phyloP scores from a whole-genome alignment of 108 stramenopile species.

The Skeletonema grethae region DNA sequence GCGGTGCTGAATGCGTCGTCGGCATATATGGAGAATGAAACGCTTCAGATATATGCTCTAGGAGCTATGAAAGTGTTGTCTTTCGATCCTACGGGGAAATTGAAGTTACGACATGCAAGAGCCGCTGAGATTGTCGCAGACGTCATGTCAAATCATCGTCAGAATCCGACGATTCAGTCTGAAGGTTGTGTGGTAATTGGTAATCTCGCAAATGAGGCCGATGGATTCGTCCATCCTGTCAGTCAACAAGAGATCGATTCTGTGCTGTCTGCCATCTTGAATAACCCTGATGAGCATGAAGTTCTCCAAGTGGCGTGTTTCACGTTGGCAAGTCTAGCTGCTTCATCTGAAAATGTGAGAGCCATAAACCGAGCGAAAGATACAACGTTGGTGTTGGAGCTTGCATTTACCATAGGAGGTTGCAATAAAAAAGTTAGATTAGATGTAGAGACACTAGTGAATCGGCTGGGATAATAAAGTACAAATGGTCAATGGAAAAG shows the following conservation, averaged over 20 bases:
- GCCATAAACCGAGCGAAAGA: constrained; percentile 5
- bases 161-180: constrained; percentile 37
- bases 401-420: not conserved
- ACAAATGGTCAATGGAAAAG: too few relatives aligned
- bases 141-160: constrained; percentile 22
- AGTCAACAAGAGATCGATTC: constrained; percentile 28
- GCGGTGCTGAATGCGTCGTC: constrained; percentile 35
- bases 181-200: constrained; percentile 38
- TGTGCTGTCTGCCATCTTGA: constrained; percentile 16
- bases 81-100: constrained; percentile 24
- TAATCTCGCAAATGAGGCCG: constrained; percentile 33
- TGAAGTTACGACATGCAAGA: constrained; percentile 10
- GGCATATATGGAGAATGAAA: constrained; percentile 11
- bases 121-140: constrained; percentile 24
- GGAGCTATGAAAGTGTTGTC: constrained; percentile 41
- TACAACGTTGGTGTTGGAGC: not conserved
- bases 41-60: constrained; percentile 35
- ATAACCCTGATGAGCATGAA: constrained; percentile 17
- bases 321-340: constrained; percentile 18
- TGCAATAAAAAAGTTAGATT: constrained; percentile 6
- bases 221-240: constrained; percentile 18
- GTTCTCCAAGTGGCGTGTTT: constrained; percentile 37
- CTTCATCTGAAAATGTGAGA: constrained; percentile 12
- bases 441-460: constrained; percentile 15
- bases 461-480: not conserved